Evolutionary conservation across 345 rosid species (phyloP), one percentile per base, ranked within the genome.

Genomic region (Brassica cretica): DNA sequence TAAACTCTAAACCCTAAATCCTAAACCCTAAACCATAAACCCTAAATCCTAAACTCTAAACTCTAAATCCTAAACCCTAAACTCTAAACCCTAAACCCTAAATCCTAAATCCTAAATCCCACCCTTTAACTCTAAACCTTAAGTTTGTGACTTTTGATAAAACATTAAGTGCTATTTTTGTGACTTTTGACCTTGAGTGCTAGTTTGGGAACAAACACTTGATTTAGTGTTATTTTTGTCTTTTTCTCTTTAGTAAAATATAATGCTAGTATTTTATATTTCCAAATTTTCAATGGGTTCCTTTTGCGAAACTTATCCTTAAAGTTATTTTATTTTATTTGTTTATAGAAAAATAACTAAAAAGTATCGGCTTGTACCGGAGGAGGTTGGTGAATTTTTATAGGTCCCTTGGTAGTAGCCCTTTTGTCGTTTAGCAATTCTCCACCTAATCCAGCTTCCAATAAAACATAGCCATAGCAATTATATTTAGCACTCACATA

Each of bases 361-460:
- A 70, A 64, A 53, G 66, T 39, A 64, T 65, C 59, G 75, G 81
- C 76, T 77, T 65, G 71, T 77, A 77, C 61, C 7, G 71, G 71
- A 65, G 76, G 67, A 71, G 81, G 76, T 71, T 29, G 72, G 81
- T 65, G 62, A 39, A 7, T 58, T 64, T 51, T 39, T 55, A 25
- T 77, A 63, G 35, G 71, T 70, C 56, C 64, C 25, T n/a, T 62
- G 14, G 33, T 29, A 69, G 6, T 32, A 76, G 64, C 10, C 46
- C 24, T 16, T 70, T 19, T 77, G 81, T 78, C 81, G 9, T 72
- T n/a, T 72, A 72, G 63, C 30, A 18, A 18, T 4, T 55, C 15
- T 64, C 61, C 41, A 71, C 76, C 62, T 71, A 65, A 56, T 71
- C 21, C 35, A 16, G 59, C 58, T 25, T 70, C 70, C 32, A 53